phyloP scores from a whole-genome alignment of 495 filamentous ascomycete species.

The Lophiotrema nucula region DNA sequence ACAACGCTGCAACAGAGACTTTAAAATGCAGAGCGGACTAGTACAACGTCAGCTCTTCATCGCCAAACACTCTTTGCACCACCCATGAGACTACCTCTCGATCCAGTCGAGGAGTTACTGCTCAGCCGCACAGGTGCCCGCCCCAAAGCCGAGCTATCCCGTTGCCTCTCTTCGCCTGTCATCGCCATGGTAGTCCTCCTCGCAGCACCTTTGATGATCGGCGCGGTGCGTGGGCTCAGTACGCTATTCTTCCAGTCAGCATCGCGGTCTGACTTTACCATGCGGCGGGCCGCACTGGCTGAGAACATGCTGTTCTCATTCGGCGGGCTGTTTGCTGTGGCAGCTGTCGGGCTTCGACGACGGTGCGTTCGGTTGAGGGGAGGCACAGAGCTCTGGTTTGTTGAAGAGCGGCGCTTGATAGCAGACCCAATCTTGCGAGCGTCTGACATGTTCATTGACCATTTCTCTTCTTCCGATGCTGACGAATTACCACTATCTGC shows the following conservation, averaged over 20 bases:
- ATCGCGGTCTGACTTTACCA: slow-evolving; percentile 68
- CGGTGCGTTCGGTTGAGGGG: slow-evolving; percentile 41
- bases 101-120: slow-evolving; percentile 22
- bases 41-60: slow-evolving; percentile 4
- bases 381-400: slow-evolving; percentile 21
- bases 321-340: slow-evolving; percentile 54
- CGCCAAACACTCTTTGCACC: slow-evolving; percentile 19
- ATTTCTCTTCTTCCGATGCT: slow-evolving; percentile 41
- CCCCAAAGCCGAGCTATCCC: slow-evolving; percentile 13
- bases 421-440: slow-evolving; percentile 61
- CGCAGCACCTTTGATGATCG: slow-evolving; percentile 57
- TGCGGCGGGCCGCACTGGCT: slow-evolving; percentile 65
- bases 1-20: neutral
- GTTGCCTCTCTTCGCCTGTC: slow-evolving; percentile 16
- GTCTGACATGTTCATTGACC: slow-evolving; percentile 52
- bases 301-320: slow-evolving; percentile 64
- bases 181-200: slow-evolving; percentile 31
- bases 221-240: slow-evolving; percentile 63
- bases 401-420: slow-evolving; percentile 57
- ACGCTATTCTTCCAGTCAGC: slow-evolving; percentile 54
- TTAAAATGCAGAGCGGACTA: neutral
- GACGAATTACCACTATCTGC: slow-evolving; percentile 47
- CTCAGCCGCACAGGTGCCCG: slow-evolving; percentile 23
- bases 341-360: slow-evolving; percentile 59
- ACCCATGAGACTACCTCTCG: slow-evolving; percentile 23